Conservation (phyloP, 2,329 filamentous ascomycete species). For the Neonectria sp. region DNA sequence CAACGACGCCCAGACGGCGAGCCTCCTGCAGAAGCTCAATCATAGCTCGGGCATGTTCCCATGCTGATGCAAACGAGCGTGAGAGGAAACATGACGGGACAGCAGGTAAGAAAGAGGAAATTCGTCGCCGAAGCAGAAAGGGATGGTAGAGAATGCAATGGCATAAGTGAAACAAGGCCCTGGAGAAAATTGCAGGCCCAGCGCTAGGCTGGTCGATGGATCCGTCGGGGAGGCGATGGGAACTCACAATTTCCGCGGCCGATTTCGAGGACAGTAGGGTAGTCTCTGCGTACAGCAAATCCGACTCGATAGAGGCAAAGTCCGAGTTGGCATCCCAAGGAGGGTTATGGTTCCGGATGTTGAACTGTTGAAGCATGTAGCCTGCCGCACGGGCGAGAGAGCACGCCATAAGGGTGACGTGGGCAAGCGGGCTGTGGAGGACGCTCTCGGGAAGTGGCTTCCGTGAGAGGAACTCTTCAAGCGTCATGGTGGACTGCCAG, state of each 20-base stretch:
- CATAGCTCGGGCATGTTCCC: not conserved
- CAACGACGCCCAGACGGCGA: not conserved
- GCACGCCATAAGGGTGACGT: slow-evolving; percentile 13
- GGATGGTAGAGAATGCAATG: not conserved
- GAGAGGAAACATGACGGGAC: not conserved
- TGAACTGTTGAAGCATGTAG: slow-evolving; percentile 9
- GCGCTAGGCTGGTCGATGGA: slow-evolving; percentile 11
- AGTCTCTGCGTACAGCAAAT: slow-evolving; percentile 17
- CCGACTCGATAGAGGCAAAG: slow-evolving; percentile 30
- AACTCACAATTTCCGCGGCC: slow-evolving; percentile 7
- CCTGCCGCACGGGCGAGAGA: slow-evolving; percentile 23
- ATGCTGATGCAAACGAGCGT: not conserved
- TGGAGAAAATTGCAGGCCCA: slow-evolving; percentile 28
- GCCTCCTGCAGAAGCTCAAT: not conserved
- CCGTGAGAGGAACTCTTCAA: slow-evolving; percentile 22
- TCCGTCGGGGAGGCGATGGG: slow-evolving; percentile 13
- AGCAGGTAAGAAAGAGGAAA: not conserved
- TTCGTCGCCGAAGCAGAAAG: slow-evolving; percentile 1
- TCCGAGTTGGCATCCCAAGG: slow-evolving; percentile 34
- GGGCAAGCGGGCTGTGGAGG: slow-evolving; percentile 1
- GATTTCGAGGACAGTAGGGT: slow-evolving; percentile 1
- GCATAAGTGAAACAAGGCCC: slow-evolving; percentile 28
- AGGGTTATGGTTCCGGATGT: slow-evolving; percentile 8
- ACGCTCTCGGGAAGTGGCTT: slow-evolving; percentile 4
- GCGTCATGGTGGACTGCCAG: slow-evolving; percentile 11